Conservation (phyloP, 106 monocot species). For the Allium cepa region DNA sequence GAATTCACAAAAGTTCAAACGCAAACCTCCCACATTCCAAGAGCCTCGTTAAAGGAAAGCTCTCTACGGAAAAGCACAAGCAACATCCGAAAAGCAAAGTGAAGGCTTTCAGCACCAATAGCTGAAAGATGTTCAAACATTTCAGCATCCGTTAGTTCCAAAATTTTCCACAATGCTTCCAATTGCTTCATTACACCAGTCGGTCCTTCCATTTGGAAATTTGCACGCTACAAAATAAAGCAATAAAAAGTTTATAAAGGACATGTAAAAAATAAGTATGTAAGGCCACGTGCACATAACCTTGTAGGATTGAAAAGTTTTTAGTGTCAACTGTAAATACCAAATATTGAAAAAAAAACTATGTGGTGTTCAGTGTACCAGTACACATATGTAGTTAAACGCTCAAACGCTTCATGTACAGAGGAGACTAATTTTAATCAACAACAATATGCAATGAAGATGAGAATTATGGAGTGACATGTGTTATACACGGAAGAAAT, state of each 20-base stretch:
- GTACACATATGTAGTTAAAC: no score
- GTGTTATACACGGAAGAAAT: neutral
- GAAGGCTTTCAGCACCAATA: constrained; percentile 98
- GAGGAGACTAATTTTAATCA: no score
- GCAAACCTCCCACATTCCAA: constrained; percentile 98
- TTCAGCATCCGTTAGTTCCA: constrained; percentile 81
- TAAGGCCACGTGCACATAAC: neutral
- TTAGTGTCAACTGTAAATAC: no score
- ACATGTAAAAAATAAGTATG: constrained; percentile 1
- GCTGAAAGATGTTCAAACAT: constrained; percentile 79
- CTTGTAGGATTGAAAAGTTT: no score
- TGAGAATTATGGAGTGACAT: neutral
- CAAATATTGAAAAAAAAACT: no score
- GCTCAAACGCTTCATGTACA: no score
- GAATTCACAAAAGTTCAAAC: neutral
- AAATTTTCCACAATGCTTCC: constrained; percentile 85
- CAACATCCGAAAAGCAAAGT: constrained; percentile 92
- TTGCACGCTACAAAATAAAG: constrained; percentile 59
- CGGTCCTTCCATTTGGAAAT: constrained; percentile 98
- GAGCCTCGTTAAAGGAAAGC: constrained; percentile 73
- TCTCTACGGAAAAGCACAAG: constrained; percentile 87
- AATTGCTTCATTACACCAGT: constrained; percentile 94
- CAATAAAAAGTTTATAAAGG: neutral
- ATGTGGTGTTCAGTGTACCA: no score
- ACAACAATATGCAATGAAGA: no score